Percentiles rank a stretch among this genome's conserved stretches.
phyloP scores from a whole-genome alignment of 2,329 filamentous ascomycete genomes.

The Leptographium flavum region DNA sequence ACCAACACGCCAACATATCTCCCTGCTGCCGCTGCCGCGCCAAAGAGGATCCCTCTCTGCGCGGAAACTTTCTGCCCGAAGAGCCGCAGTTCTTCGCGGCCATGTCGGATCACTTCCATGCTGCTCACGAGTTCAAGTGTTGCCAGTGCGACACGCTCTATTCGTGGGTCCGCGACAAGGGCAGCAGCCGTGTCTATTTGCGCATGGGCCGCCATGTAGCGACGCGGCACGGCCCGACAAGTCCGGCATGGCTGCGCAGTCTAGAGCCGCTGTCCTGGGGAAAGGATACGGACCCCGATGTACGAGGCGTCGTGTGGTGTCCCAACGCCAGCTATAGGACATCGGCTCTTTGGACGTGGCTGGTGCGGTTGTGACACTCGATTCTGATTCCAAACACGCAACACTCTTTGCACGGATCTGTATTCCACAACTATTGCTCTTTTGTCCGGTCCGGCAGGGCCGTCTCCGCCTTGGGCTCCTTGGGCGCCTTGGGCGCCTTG shows the following conservation, averaged over 20 bases:
- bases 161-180: not conserved
- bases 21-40: not conserved
- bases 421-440: not conserved
- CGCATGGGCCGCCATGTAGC: not conserved
- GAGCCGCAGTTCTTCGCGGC: not conserved
- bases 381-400: too few relatives aligned
- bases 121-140: not conserved
- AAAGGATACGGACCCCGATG: too few relatives aligned
- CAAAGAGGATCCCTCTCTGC: not conserved
- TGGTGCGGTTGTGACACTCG: too few relatives aligned
- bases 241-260: too few relatives aligned
- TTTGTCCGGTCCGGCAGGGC: conserved; percentile 2
- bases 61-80: not conserved
- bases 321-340: too few relatives aligned
- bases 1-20: not conserved
- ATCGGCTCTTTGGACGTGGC: too few relatives aligned
- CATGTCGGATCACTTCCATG: not conserved
- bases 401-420: not conserved
- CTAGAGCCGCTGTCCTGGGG: too few relatives aligned
- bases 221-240: too few relatives aligned
- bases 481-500: too few relatives aligned
- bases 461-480: not conserved
- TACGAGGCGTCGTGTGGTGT: too few relatives aligned
- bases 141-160: not conserved
- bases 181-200: not conserved